Base-by-base conservation (phyloP, 176 grass and related monocot genomes). In the Eleusine coracana region DNA sequence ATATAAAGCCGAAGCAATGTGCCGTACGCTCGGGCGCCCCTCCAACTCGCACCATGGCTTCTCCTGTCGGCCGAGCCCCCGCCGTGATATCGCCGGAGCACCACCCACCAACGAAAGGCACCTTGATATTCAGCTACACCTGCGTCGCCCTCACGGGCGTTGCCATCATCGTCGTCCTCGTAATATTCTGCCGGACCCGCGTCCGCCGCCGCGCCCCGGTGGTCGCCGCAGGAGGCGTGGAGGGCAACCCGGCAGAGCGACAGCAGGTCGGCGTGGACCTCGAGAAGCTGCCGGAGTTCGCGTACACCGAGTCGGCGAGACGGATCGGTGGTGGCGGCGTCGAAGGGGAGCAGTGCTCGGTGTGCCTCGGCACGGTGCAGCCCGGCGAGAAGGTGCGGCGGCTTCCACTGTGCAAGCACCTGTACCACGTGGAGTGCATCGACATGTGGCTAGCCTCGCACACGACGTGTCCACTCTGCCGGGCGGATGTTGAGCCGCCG, bases 341-440 rank as follows among this genome's bases (percentile, higher is more conserved):
- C 27, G 80, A 14, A 4, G 44, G 50, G 8, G 75, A 23, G 44
- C 68, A 78, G 84, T 90, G 89, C 80, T 78, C 84, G 5, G 84
- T 90, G 44, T 87, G 89, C 80, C 70, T 90, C 54, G 80, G 75
- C 34, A 7, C 63, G 41, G 44, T 90, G 75, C 55, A 52, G 69
- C 14, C 13, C 20, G 84, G 84, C 44, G 89, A 90, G 62, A 78
- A 51, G 84, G 75, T 83, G 68, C 80, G 84, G 69, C 46, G 44
- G 64, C 80, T 90, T 50, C 84, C 89, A 13, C 7, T 31, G 52
- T 90, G 84, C 80, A 74, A 64, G 55, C 89, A 90, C 54, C 60
- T 86, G 16, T 90, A 87, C 80, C 88, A 90, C 61, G 84, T 69
- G 39, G 88, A 83, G 79, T 90, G 88, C 80, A 83, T 86, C 61